Evolutionary conservation across 345 rosid genomes (phyloP).

Genomic region (Cardamine chenopodiifolia): DNA sequence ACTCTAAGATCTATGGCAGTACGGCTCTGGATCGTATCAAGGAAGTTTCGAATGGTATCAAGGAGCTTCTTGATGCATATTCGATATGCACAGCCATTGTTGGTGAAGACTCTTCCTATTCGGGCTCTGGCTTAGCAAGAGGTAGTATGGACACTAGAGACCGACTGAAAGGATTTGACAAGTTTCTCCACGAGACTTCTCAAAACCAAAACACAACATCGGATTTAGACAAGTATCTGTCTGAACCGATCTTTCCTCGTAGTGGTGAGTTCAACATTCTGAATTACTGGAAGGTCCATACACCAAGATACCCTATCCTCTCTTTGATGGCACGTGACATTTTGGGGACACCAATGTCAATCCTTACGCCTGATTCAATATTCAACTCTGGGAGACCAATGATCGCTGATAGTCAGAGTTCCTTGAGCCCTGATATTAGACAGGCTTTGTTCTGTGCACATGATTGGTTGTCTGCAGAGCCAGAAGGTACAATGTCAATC

Average conservation of each 20-base stretch:
- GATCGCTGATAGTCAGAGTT: slow-evolving; percentile 60
- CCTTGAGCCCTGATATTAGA: slow-evolving; percentile 62
- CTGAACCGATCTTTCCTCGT: slow-evolving; percentile 88
- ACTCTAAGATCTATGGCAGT: slow-evolving; percentile 91
- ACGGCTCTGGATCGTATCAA: slow-evolving; percentile 81
- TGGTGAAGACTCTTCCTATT: slow-evolving; percentile 76
- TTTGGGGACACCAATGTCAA: slow-evolving; percentile 83
- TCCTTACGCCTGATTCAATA: slow-evolving; percentile 55
- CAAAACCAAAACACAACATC: slow-evolving; percentile 62
- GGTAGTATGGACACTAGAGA: slow-evolving; percentile 62
- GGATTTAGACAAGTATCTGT: slow-evolving; percentile 87
- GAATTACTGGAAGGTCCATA: slow-evolving; percentile 97
- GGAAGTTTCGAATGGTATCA: slow-evolving; percentile 78
- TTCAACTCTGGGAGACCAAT: slow-evolving; percentile 60
- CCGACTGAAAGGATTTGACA: slow-evolving; percentile 84
- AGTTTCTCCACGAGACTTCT: slow-evolving; percentile 84
- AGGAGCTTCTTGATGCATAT: slow-evolving; percentile 81
- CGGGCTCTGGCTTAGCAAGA: slow-evolving; percentile 72
- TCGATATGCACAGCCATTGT: slow-evolving; percentile 74
- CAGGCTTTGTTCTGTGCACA: slow-evolving; percentile 85
- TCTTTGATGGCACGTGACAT: slow-evolving; percentile 96
- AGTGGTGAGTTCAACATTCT: slow-evolving; percentile 76
- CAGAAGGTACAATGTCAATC: slow-evolving; percentile 54
- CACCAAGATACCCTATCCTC: slow-evolving; percentile 91
- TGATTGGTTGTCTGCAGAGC: slow-evolving; percentile 73